Conservation (phyloP, 2,329 filamentous ascomycete species). For the Ceratocystis smalleyi region DNA sequence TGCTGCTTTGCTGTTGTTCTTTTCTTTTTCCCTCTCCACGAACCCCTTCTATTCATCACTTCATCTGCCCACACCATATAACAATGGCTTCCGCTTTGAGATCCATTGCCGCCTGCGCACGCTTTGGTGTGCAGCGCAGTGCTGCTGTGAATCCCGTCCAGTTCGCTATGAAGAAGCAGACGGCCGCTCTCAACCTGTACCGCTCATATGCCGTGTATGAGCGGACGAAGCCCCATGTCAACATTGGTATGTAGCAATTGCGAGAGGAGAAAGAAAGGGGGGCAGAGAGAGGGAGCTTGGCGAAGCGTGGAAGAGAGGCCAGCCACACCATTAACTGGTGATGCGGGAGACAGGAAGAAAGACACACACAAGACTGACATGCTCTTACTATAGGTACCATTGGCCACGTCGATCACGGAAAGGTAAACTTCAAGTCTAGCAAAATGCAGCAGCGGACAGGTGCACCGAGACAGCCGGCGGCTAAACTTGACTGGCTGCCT, state of each 20-base stretch:
- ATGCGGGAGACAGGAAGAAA: background rate
- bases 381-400: slow-evolving; percentile 56
- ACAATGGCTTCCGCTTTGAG: slow-evolving; percentile 72
- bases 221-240: slow-evolving; percentile 92
- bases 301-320: background rate
- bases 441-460: no score
- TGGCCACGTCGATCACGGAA: slow-evolving; percentile 98
- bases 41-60: background rate
- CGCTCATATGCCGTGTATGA: slow-evolving; percentile 58
- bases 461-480: no score
- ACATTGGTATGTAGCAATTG: slow-evolving; percentile 54
- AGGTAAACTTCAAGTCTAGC: slow-evolving; percentile 41
- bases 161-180: slow-evolving; percentile 47
- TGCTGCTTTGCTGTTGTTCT: background rate
- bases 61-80: slow-evolving; percentile 17
- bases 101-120: slow-evolving; percentile 62
- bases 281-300: background rate
- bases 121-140: slow-evolving; percentile 54
- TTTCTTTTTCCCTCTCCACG: background rate
- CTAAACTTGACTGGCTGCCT: background rate
- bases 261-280: background rate
- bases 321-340: background rate
- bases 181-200: slow-evolving; percentile 49
- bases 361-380: slow-evolving; percentile 17
- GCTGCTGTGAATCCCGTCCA: slow-evolving; percentile 62